These are phyloP conservation scores for Ustilago trichophora DNA, from an alignment of 1,284 basidiomycete genomes.

Conservation along the genomic window DNA sequence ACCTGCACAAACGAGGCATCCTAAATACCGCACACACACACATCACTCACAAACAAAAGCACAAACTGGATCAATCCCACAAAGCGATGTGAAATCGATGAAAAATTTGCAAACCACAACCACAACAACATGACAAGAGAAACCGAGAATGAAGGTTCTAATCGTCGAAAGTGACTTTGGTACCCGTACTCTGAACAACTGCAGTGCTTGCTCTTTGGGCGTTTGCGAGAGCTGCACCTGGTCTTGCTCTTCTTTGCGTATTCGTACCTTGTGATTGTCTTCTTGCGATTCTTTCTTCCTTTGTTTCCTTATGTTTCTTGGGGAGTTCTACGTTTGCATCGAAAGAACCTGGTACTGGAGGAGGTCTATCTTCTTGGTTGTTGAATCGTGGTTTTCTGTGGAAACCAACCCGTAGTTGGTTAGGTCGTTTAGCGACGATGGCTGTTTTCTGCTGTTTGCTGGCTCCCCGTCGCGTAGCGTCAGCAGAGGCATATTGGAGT, in stretches of 20 bases:
- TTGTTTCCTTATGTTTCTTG: conserved; percentile 52
- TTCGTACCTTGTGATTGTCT: neutral
- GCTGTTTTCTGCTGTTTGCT: conserved; percentile 20
- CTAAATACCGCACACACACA: too few species aligned
- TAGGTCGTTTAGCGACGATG: neutral
- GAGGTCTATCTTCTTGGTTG: too few species aligned
- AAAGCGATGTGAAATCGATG: too few species aligned
- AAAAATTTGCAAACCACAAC: too few species aligned
- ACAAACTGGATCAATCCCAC: too few species aligned
- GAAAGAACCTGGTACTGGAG: conserved; percentile 59
- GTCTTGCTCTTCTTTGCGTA: conserved; percentile 75
- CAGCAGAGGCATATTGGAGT: conserved; percentile 86
- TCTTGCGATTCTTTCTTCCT: conserved; percentile 35
- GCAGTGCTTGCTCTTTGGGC: conserved; percentile 85
- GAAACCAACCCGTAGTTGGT: conserved; percentile 17
- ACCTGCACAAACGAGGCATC: too few species aligned
- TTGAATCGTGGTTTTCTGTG: too few species aligned
- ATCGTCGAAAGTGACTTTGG: conserved; percentile 79
- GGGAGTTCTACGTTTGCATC: conserved; percentile 45
- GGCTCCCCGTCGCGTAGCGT: conserved; percentile 73
- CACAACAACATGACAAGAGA: too few species aligned
- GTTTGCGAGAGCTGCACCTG: conserved; percentile 87
- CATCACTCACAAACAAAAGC: too few species aligned
- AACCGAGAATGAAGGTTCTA: too few species aligned
- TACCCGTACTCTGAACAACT: conserved; percentile 80